A percentile compares a stretch with the other conserved stretches of the same genome.
Conservation (phyloP, 345 rosid species). For the Corchorus capsularis region DNA sequence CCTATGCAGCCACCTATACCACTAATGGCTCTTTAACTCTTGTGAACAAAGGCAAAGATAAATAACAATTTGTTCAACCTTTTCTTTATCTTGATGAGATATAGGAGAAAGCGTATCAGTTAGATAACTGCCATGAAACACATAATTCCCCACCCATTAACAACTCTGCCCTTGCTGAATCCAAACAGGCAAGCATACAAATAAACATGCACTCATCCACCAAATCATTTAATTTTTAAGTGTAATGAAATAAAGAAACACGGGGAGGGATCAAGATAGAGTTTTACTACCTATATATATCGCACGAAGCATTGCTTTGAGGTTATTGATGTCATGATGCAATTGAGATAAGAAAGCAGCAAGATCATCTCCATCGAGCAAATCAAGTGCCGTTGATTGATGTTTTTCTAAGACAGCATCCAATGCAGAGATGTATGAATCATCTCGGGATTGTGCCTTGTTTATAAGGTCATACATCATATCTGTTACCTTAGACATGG, state of each 20-base stretch:
- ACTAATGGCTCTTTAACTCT: not conserved
- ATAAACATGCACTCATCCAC: not conserved
- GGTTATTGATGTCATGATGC: conserved; percentile 76
- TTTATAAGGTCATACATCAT: conserved; percentile 92
- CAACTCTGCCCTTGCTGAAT: not conserved
- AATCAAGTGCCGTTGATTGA: conserved; percentile 68
- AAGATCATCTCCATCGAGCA: conserved; percentile 81
- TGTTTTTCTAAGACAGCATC: conserved; percentile 88
- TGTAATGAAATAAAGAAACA: not conserved
- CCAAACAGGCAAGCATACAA: not conserved
- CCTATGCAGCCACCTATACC: not conserved
- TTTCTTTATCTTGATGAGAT: not conserved
- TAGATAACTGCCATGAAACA: not conserved
- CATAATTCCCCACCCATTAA: not conserved
- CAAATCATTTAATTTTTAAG: not conserved
- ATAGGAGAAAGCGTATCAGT: not conserved
- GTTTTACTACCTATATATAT: conserved; percentile 74
- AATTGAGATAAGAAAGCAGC: conserved; percentile 71
- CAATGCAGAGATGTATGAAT: conserved; percentile 67
- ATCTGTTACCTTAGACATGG: conserved; percentile 98
- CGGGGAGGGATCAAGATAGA: not conserved
- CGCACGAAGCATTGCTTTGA: conserved; percentile 97
- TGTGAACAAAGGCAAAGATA: not conserved
- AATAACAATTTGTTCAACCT: not conserved
- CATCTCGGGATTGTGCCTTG: conserved; percentile 89